These are phyloP conservation scores for Chiua virens DNA, from an alignment of 768 basidiomycete genomes.

Conservation along the genomic window DNA sequence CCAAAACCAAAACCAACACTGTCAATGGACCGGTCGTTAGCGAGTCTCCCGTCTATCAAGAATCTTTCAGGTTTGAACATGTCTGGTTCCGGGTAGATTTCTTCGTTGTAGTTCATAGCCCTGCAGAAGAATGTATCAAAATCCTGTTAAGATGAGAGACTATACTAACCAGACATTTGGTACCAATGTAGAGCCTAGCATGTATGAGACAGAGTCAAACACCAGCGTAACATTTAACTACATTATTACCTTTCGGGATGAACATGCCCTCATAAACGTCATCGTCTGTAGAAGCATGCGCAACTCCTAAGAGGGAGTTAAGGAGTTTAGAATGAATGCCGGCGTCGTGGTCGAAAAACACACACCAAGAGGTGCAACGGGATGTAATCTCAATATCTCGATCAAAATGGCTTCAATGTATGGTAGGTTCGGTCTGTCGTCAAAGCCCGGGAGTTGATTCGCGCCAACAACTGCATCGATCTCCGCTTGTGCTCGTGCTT, in stretches of 20 bases:
- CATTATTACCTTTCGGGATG: slow-evolving; percentile 22
- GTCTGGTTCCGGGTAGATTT: too few relatives aligned
- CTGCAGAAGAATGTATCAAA: too few relatives aligned
- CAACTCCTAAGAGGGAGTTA: not conserved
- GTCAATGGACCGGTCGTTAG: too few relatives aligned
- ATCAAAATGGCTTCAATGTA: too few relatives aligned
- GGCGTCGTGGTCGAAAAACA: not conserved
- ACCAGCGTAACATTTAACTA: not conserved
- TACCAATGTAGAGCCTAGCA: slow-evolving; percentile 17
- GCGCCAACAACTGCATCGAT: too few relatives aligned
- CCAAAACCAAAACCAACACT: slow-evolving; percentile 21
- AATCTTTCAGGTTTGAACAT: too few relatives aligned
- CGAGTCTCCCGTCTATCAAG: too few relatives aligned
- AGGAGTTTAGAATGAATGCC: too few relatives aligned
- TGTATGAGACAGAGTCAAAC: not conserved
- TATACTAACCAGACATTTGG: slow-evolving; percentile 20
- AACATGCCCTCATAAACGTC: slow-evolving; percentile 20
- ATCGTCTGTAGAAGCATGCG: slow-evolving; percentile 19
- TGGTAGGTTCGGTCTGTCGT: slow-evolving; percentile 20
- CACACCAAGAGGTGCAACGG: too few relatives aligned
- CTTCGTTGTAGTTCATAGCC: too few relatives aligned
- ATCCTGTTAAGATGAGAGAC: not conserved
- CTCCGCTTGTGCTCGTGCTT: slow-evolving; percentile 1
- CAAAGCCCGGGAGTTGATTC: too few relatives aligned
- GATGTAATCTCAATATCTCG: too few relatives aligned